phyloP scores from a whole-genome alignment of 768 basidiomycete species.

The Dentipellis fragilis region DNA sequence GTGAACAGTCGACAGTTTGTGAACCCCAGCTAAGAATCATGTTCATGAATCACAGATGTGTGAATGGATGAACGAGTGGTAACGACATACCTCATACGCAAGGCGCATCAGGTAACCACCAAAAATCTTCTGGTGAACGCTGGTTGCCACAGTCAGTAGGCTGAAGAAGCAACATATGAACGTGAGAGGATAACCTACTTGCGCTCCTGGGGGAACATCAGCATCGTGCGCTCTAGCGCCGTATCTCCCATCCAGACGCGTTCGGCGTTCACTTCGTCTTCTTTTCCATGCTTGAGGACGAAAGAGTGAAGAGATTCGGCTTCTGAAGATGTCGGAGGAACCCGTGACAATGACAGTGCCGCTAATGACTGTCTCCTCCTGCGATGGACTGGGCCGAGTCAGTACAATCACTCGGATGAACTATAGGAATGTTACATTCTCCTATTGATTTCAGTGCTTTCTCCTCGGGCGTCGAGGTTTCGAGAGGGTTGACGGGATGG shows the following conservation, averaged over 20 bases:
- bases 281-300: conserved; percentile 48
- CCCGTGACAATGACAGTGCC: conserved; percentile 52
- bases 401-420: background rate
- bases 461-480: conserved; percentile 53
- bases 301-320: conserved; percentile 59
- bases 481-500: conserved; percentile 51
- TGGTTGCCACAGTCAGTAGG: conserved; percentile 16
- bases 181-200: conserved; percentile 38
- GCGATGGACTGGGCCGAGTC: conserved; percentile 41
- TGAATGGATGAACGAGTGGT: background rate
- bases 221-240: conserved; percentile 51
- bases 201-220: conserved; percentile 82
- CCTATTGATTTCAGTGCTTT: conserved; percentile 52
- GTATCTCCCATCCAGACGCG: conserved; percentile 73
- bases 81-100: conserved; percentile 50
- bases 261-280: conserved; percentile 26
- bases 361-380: conserved; percentile 42
- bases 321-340: conserved; percentile 66
- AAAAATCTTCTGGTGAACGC: conserved; percentile 77
- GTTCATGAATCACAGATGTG: background rate
- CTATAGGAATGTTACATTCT: conserved; percentile 33
- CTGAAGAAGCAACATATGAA: background rate
- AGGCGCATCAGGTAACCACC: conserved; percentile 64
- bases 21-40: conserved; percentile 49
- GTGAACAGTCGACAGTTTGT: conserved; percentile 64